phyloP scores from a whole-genome alignment of 106 monocot species.

The Posidonia australis region DNA sequence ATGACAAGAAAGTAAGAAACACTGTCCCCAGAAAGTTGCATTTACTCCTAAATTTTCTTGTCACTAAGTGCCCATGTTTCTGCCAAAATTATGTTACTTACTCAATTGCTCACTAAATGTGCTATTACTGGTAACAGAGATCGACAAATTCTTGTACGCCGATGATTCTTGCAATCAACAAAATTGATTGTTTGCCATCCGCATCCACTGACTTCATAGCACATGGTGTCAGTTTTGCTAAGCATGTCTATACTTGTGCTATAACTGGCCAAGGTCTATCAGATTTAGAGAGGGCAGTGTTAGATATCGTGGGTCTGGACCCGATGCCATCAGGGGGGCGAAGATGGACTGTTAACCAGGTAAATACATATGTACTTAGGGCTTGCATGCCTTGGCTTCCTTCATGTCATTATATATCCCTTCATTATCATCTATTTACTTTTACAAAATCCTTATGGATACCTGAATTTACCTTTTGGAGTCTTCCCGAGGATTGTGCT shows the following conservation, averaged over 20 bases:
- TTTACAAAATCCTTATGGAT: no score
- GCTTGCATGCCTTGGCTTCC: no score
- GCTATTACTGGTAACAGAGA: constrained; percentile 23
- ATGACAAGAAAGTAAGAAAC: no score
- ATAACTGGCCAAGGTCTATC: constrained; percentile 68
- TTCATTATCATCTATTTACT: no score
- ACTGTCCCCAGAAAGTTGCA: no score
- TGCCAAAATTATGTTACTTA: no score
- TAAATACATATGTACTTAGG: constrained; percentile 1
- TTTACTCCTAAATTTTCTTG: background rate
- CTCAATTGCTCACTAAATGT: background rate
- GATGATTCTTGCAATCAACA: constrained; percentile 79
- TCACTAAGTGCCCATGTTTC: background rate
- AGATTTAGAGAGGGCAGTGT: constrained; percentile 69
- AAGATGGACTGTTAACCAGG: constrained; percentile 93
- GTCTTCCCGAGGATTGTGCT: no score
- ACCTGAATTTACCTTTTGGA: no score
- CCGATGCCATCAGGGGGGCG: constrained; percentile 42
- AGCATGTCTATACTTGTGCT: constrained; percentile 62
- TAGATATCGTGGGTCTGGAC: constrained; percentile 64
- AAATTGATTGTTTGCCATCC: constrained; percentile 65
- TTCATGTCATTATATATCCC: no score
- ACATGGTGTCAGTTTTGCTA: constrained; percentile 26
- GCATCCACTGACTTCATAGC: constrained; percentile 17
- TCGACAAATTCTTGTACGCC: constrained; percentile 30